These are phyloP conservation scores for Thoreauomyces humboldtii DNA, from an alignment of 192 early-diverging fungal genomes.

Conservation along the genomic window DNA sequence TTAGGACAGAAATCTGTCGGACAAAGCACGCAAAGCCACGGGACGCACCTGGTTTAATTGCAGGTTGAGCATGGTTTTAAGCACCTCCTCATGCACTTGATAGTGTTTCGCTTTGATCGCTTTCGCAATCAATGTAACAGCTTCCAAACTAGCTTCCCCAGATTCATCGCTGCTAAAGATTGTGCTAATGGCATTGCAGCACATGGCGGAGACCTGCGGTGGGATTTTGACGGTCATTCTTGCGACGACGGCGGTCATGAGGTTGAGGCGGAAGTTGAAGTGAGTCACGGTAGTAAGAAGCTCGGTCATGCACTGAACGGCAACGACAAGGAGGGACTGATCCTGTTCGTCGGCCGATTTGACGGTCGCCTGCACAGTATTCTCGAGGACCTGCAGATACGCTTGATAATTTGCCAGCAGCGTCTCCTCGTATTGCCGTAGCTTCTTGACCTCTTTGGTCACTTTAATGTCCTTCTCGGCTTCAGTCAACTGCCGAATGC, in stretches of 20 bases:
- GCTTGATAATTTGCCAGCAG: slow-evolving; percentile 80
- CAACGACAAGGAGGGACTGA: slow-evolving; percentile 45
- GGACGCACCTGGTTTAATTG: too few relatives aligned
- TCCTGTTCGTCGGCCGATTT: slow-evolving; percentile 8
- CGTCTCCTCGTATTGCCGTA: slow-evolving; percentile 81
- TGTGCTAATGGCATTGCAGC: slow-evolving; percentile 71
- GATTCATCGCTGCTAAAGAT: slow-evolving; percentile 84
- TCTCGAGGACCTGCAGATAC: slow-evolving; percentile 76
- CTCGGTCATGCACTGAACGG: slow-evolving; percentile 79
- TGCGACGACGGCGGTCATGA: slow-evolving; percentile 78
- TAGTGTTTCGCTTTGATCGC: slow-evolving; percentile 81
- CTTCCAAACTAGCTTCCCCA: slow-evolving; percentile 82
- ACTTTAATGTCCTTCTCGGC: slow-evolving; percentile 73
- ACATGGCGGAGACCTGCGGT: slow-evolving; percentile 65
- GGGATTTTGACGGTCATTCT: slow-evolving; percentile 67
- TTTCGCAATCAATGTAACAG: slow-evolving; percentile 79
- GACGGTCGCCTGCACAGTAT: slow-evolving; percentile 22
- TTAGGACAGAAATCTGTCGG: too few relatives aligned
- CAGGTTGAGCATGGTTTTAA: slow-evolving; percentile 79
- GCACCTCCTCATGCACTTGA: slow-evolving; percentile 54
- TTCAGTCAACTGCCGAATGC: slow-evolving; percentile 83
- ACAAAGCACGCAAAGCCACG: too few relatives aligned
- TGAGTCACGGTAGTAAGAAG: slow-evolving; percentile 80
- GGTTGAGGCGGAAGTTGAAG: slow-evolving; percentile 93
- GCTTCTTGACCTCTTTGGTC: slow-evolving; percentile 85